Evolutionary conservation across 192 early-diverging fungal genomes (phyloP).

Genomic region (Coemansia guatemalensis): DNA sequence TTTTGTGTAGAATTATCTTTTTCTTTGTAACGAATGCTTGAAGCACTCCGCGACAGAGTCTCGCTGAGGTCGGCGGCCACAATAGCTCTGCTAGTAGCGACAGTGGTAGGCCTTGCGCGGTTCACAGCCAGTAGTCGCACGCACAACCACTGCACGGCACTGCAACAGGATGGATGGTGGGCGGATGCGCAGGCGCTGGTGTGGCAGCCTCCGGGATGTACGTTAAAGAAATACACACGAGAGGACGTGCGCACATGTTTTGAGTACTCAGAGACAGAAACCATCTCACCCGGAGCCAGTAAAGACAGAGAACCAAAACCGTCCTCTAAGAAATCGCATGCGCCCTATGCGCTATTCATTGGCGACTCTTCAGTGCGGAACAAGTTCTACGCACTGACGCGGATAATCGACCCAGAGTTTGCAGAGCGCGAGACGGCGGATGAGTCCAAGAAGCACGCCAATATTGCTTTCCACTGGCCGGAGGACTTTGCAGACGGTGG

Average conservation of each 20-base stretch:
- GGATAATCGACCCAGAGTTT: conserved; percentile 44
- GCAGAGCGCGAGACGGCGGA: conserved; percentile 17
- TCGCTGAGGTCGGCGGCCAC: conserved; percentile 5
- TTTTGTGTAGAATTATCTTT: no score
- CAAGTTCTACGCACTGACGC: conserved; percentile 58
- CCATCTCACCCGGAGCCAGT: background rate
- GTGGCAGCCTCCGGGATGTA: conserved; percentile 65
- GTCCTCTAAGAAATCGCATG: background rate
- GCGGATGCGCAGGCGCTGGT: conserved; percentile 36
- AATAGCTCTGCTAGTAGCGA: background rate
- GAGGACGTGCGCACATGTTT: conserved; percentile 54
- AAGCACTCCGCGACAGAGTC: conserved; percentile 1
- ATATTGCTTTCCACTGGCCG: conserved; percentile 44
- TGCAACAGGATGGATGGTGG: conserved; percentile 55
- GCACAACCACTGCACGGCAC: conserved; percentile 34
- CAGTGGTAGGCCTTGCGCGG: conserved; percentile 18
- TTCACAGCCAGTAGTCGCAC: conserved; percentile 25
- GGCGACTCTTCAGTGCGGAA: conserved; percentile 70
- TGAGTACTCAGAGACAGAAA: conserved; percentile 12
- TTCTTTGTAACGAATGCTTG: no score
- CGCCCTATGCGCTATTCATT: conserved; percentile 56
- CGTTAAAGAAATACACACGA: conserved; percentile 56
- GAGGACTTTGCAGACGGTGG: conserved; percentile 12
- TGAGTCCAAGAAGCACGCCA: conserved; percentile 25
- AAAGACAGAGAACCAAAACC: no score